These are phyloP conservation scores for Barnettozyma wickerhamii DNA, from an alignment of 805 yeast genomes.

Conservation along the genomic window DNA sequence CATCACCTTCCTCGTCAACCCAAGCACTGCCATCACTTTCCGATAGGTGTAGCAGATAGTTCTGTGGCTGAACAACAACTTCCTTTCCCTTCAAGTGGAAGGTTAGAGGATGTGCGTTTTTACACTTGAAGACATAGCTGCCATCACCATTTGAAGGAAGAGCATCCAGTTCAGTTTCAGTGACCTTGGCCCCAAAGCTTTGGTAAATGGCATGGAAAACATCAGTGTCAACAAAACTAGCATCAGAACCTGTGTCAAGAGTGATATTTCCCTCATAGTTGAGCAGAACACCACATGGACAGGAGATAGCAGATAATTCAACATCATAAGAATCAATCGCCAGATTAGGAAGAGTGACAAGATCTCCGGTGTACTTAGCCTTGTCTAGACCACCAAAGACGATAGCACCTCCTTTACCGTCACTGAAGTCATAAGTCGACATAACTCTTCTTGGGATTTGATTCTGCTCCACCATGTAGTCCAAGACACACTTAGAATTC, in stretches of 20 bases:
- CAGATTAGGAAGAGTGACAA: conserved; percentile 16
- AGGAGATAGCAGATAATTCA: conserved; percentile 11
- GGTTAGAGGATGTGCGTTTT: conserved; percentile 11
- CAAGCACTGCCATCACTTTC: conserved; percentile 7
- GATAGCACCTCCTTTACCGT: conserved; percentile 11
- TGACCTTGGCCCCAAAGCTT: conserved; percentile 12
- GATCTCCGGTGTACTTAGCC: conserved; percentile 12
- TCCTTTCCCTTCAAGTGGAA: conserved; percentile 17
- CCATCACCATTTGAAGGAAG: conserved; percentile 27
- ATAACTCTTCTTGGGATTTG: conserved; percentile 12
- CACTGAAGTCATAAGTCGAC: conserved; percentile 7
- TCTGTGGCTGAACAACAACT: conserved; percentile 9
- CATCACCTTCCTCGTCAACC: conserved; percentile 14
- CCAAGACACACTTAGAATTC: neutral
- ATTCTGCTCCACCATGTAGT: conserved; percentile 4
- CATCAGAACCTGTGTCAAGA: conserved; percentile 20
- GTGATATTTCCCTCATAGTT: neutral
- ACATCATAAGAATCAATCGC: too few relatives aligned
- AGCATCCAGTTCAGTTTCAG: conserved; percentile 23
- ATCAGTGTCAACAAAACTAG: conserved; percentile 5
- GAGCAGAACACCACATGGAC: conserved; percentile 13
- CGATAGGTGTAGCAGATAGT: conserved; percentile 10
- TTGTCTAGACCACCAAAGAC: conserved; percentile 23
- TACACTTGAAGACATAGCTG: conserved; percentile 29
- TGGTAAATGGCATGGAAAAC: conserved; percentile 15